Base-by-base conservation (phyloP, 2,329 filamentous ascomycete species). In the Aspergillus tubingensis region DNA sequence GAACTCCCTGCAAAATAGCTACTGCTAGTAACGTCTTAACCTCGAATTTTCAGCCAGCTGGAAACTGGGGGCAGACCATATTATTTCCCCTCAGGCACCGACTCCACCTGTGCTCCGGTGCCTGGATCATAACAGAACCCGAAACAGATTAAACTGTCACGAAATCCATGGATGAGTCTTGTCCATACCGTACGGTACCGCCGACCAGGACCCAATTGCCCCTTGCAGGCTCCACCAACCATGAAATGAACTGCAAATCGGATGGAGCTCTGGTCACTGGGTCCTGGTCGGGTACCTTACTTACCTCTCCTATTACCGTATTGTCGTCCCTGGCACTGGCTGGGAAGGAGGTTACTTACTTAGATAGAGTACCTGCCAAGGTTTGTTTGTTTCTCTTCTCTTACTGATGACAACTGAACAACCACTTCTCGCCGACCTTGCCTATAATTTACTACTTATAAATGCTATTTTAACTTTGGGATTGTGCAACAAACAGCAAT, bases 181-280 rank as follows among this genome's bases (percentile, higher is more conserved):
- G 39, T 27, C 21, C 27, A 58, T 67, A 65, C 65, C 51, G 59
- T 65, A 65, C 59, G 23, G 59, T 65, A 67, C 63, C 54, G 55
- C 30, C 41, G 61, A 59, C 57, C 54, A 60, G 61, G 57, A 48
- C 44, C 36, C 58, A 60, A 54, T 58, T 36, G 63, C 62, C 62
- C 62, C 61, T 68, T 67, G 62, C 65, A 65, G 59, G 30, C 53
- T 59, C 65, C 62, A 60, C 58, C 32, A 19, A 7, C 30, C 17
- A 44, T 44, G 25, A 43, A 43, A 51, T 38, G 32, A 58, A 62
- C 63, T 51, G 60, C 64, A 51, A 65, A 63, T 60, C 58, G 50
- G 59, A 60, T 54, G 19, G n/a, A 54, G 47, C 55, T 44, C n/a
- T 52, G 44, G 11, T 38, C 8, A 19, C 53, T 54, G 53, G 58